These are phyloP conservation scores for Leptomonas seymouri DNA, from an alignment of 208 protist species.

Conservation along the genomic window DNA sequence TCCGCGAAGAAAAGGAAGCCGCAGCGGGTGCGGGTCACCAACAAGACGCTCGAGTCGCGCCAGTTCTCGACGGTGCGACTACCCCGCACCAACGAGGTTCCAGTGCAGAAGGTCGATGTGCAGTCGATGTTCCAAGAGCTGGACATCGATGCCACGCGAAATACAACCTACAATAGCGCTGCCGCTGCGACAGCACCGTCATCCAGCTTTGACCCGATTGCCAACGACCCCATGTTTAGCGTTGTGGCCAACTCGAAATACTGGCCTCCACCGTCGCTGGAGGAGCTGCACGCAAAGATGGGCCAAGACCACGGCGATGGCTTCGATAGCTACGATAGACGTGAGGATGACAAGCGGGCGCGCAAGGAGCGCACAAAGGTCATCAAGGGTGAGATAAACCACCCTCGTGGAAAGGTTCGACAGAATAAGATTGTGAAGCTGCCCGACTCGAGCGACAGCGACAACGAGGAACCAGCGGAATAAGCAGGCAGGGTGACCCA, in stretches of 20 bases:
- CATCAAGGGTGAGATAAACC: constrained; percentile 80
- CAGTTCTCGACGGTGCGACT: constrained; percentile 80
- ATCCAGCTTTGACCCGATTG: constrained; percentile 73
- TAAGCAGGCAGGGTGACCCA: not conserved
- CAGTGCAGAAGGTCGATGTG: constrained; percentile 50
- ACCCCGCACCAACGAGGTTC: constrained; percentile 56
- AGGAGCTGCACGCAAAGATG: constrained; percentile 54
- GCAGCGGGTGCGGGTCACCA: constrained; percentile 76
- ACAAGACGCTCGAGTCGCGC: constrained; percentile 74
- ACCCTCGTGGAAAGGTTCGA: constrained; percentile 76
- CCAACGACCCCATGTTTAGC: constrained; percentile 73
- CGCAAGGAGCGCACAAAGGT: constrained; percentile 56
- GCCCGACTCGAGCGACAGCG: constrained; percentile 41
- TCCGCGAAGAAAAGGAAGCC: constrained; percentile 42
- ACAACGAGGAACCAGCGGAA: constrained; percentile 18
- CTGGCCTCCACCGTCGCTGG: constrained; percentile 75
- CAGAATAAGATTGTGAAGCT: constrained; percentile 64
- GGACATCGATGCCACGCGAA: not conserved
- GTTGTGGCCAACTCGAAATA: constrained; percentile 63
- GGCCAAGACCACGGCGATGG: constrained; percentile 59
- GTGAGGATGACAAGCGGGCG: constrained; percentile 65
- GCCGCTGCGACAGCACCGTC: not conserved
- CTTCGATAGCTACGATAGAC: constrained; percentile 83
- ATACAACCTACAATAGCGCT: not conserved
- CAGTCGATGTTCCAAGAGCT: constrained; percentile 45